Evolutionary conservation across 108 stramenopile genomes (phyloP), one percentile per base, ranked within the genome.

Genomic region (Nitzschia sp.): DNA sequence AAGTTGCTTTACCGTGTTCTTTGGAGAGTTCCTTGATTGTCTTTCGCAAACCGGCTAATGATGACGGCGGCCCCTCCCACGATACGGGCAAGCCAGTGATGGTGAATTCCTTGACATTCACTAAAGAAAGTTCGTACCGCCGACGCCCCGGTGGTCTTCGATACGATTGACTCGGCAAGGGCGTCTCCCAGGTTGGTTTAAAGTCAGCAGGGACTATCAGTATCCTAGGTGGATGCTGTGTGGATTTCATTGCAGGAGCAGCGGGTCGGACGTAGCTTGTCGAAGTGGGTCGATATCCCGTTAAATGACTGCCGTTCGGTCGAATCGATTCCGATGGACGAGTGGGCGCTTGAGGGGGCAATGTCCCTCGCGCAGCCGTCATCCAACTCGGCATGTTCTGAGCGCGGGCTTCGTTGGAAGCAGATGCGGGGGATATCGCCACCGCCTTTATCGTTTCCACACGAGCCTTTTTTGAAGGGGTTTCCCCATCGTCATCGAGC

Each of bases 21-120:
- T 75, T 42, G 2, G 87, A 81, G 59, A 95, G 81, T 9, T 81
- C 63, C 49, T 85, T 84, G 46, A 95, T 91, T 18, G 64, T 61
- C 31, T 70, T 57, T 26, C 90, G 78, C 3, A 94, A 47, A 8
- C 88, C 88, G 2, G 64, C 29, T 17, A 79, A 35, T 0, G 77
- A 68, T 2, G 80, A 79, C 11, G 73, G 76, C 2, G 31, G 45
- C 11, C 56, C 47, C 42, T 62, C 76, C 18, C 33, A 72, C 2
- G 48, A 38, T 3, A 78, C 54, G 0, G 83, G 71, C 23, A 85
- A 60, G 0, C 84, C 83, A 2, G 73, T 78, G 23, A 93, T 83
- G 18, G 91, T 90, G 56, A 93, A 93, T 61, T 93, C 89, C 56
- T 80, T 77, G 19, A 93, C 59, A 68, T 90, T 93, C 28, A 93